A percentile compares a stretch with the other conserved stretches of the same genome.
These are phyloP conservation scores for Boletus rubroflammeus DNA, from an alignment of 768 basidiomycete species.

Conservation along the genomic window DNA sequence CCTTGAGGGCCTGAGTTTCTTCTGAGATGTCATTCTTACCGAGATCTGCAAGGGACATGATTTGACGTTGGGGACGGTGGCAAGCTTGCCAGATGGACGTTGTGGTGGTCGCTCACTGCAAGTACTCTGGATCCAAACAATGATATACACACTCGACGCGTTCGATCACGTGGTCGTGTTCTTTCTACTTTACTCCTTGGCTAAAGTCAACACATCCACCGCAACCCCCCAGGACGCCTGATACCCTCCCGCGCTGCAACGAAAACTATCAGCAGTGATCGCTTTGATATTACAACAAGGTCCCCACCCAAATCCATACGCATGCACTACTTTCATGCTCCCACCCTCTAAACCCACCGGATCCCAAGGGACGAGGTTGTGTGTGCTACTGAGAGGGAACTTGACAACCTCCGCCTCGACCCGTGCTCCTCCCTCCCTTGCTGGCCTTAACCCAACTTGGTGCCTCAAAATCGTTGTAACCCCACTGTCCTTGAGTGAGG, in stretches of 20 bases:
- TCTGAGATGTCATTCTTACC: slow-evolving; percentile 40
- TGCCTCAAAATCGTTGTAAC: slow-evolving; percentile 45
- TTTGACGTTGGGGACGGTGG: slow-evolving; percentile 12
- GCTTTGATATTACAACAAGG: not conserved
- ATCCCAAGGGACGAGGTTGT: slow-evolving; percentile 18
- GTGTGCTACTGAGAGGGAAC: slow-evolving; percentile 30
- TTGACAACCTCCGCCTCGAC: slow-evolving; percentile 46
- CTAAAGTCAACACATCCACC: slow-evolving; percentile 34
- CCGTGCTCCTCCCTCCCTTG: slow-evolving; percentile 51
- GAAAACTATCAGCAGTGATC: slow-evolving; percentile 6
- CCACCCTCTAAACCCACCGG: slow-evolving; percentile 17
- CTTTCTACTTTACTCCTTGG: slow-evolving; percentile 13
- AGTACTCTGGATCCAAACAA: slow-evolving; percentile 22
- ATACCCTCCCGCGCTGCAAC: slow-evolving; percentile 35
- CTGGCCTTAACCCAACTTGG: slow-evolving; percentile 59
- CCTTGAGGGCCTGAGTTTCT: slow-evolving; percentile 35
- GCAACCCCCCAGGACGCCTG: slow-evolving; percentile 44
- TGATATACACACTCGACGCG: slow-evolving; percentile 27
- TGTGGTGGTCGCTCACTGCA: slow-evolving; percentile 1
- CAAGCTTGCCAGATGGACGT: slow-evolving; percentile 14
- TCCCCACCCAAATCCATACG: slow-evolving; percentile 57
- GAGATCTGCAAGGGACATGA: slow-evolving; percentile 39
- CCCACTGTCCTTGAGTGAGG: slow-evolving; percentile 30
- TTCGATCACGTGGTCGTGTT: slow-evolving; percentile 32
- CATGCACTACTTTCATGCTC: slow-evolving; percentile 45